These are phyloP conservation scores for Pterocarpus macrocarpus DNA, from an alignment of 306 rosid genomes.

Conservation along the genomic window DNA sequence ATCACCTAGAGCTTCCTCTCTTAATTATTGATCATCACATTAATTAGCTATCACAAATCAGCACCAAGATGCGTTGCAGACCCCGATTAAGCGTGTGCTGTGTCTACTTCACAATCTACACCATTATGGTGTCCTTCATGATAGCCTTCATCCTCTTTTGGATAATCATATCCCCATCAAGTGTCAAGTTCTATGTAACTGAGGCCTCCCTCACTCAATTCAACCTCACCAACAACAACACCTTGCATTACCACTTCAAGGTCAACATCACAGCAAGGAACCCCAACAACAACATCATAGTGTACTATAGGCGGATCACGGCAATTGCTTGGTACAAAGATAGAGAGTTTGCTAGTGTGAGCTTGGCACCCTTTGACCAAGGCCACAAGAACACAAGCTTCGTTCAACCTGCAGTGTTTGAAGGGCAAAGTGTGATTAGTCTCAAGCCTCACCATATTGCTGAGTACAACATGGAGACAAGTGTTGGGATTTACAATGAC, in stretches of 20 bases:
- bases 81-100: background rate
- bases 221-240: slow-evolving; percentile 49
- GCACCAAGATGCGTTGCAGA: slow-evolving; percentile 22
- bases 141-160: background rate
- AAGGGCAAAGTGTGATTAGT: slow-evolving; percentile 28
- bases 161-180: slow-evolving; percentile 35
- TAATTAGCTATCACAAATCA: slow-evolving; percentile 3
- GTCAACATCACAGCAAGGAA: slow-evolving; percentile 49
- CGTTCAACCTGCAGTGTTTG: slow-evolving; percentile 34
- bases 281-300: slow-evolving; percentile 43
- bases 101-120: slow-evolving; percentile 19
- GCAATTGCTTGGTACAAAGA: slow-evolving; percentile 50
- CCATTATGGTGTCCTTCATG: background rate
- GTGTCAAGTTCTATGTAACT: slow-evolving; percentile 43
- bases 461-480: slow-evolving; percentile 47
- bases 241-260: slow-evolving; percentile 37
- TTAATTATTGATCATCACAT: too few relatives aligned
- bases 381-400: slow-evolving; percentile 52
- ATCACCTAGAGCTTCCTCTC: too few relatives aligned
- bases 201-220: slow-evolving; percentile 48
- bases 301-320: slow-evolving; percentile 40
- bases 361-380: slow-evolving; percentile 52
- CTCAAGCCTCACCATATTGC: slow-evolving; percentile 32
- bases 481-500: slow-evolving; percentile 38
- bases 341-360: background rate